These are phyloP conservation scores for Debaryomycetaceae sp. DNA, from an alignment of 1,139 yeast species.

Conservation along the genomic window DNA sequence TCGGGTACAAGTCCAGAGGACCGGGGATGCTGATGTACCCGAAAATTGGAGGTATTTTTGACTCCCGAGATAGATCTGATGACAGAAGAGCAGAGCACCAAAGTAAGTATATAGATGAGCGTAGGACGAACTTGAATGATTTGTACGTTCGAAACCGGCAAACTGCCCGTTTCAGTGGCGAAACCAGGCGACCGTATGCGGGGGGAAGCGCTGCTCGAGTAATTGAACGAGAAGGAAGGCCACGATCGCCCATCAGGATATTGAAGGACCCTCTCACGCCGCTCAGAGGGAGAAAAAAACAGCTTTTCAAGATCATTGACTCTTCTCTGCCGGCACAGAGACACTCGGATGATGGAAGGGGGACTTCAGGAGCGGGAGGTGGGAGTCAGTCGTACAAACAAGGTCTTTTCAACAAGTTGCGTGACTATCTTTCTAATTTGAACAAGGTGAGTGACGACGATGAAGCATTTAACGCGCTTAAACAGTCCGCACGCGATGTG, in stretches of 20 bases:
- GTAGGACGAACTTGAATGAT: background rate
- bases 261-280: conserved; percentile 7
- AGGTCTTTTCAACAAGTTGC: conserved; percentile 13
- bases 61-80: background rate
- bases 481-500: conserved; percentile 11
- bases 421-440: conserved; percentile 10
- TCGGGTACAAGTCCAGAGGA: background rate
- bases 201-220: background rate
- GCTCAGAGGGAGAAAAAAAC: conserved; percentile 7
- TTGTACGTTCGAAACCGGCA: background rate
- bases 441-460: conserved; percentile 7
- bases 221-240: background rate
- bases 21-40: background rate
- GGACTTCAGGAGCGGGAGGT: background rate
- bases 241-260: conserved; percentile 12
- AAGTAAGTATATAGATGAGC: background rate
- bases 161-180: background rate
- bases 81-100: background rate
- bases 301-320: conserved; percentile 11
- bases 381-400: background rate
- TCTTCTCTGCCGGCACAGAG: conserved; percentile 3
- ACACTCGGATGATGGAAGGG: background rate
- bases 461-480: conserved; percentile 9
- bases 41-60: background rate
- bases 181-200: background rate